Evolutionary conservation across 163 green algal genomes (phyloP).

Genomic region (Volvox carteri): DNA sequence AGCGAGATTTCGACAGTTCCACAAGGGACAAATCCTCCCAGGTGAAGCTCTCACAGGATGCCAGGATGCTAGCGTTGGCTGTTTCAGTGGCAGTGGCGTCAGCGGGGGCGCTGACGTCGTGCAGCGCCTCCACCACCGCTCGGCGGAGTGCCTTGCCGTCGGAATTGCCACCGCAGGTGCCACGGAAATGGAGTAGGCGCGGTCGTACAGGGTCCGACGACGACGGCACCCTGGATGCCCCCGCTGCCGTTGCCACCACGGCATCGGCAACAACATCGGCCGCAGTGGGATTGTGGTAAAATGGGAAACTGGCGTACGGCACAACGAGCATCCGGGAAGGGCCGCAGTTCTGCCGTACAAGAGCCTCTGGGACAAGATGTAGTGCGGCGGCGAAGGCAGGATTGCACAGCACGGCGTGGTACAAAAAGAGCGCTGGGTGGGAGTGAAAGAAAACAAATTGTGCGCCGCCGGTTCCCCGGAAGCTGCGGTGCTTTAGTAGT

Average conservation of each 20-base stretch:
- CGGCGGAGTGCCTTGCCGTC: neutral
- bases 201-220: neutral
- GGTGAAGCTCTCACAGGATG: neutral
- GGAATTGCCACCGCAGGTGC: neutral
- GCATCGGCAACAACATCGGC: neutral
- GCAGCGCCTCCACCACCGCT: slow-evolving; percentile 4
- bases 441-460: slow-evolving; percentile 5
- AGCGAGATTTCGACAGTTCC: neutral
- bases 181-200: neutral
- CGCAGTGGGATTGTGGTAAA: neutral
- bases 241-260: neutral
- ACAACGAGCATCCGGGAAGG: neutral
- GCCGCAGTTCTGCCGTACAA: neutral
- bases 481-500: neutral
- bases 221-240: no score
- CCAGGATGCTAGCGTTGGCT: neutral
- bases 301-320: slow-evolving; percentile 12
- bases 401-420: neutral
- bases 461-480: neutral
- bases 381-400: neutral
- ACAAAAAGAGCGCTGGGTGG: neutral
- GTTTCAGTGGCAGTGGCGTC: no score
- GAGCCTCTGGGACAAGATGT: neutral
- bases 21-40: slow-evolving; percentile 1
- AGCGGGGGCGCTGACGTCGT: neutral